Conservation (phyloP, 306 rosid species). For the Quercus cerris region DNA sequence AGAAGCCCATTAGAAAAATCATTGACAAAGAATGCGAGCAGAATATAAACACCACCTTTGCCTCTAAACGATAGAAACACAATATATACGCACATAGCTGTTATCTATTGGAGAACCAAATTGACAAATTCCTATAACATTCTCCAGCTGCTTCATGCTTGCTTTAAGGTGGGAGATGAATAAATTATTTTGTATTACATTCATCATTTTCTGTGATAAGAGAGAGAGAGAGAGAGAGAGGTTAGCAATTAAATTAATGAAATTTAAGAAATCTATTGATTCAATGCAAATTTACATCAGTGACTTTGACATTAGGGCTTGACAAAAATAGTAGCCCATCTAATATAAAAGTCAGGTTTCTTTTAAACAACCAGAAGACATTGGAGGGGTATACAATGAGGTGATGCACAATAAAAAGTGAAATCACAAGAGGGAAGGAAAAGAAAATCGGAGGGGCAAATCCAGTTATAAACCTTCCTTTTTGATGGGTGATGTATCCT, state of each 20-base stretch:
- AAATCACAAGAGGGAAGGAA: background rate
- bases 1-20: too few relatives aligned
- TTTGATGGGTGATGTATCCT: background rate
- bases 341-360: background rate
- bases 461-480: constrained; percentile 10
- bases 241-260: background rate
- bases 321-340: constrained; percentile 1
- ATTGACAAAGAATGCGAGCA: too few relatives aligned
- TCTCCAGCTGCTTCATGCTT: too few relatives aligned
- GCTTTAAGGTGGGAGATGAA: background rate
- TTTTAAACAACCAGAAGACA: background rate
- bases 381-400: background rate
- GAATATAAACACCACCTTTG: too few relatives aligned
- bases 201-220: background rate
- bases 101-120: too few relatives aligned
- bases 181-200: background rate
- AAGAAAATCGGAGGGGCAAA: background rate
- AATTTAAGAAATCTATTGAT: background rate
- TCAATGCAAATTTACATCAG: constrained; percentile 1
- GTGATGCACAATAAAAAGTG: background rate
- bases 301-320: constrained; percentile 3
- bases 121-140: too few relatives aligned
- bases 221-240: background rate
- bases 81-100: too few relatives aligned
- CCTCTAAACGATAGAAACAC: too few relatives aligned